phyloP scores from a whole-genome alignment of 1,284 basidiomycete genomes.

The Cystobasidiaceae sp. region DNA sequence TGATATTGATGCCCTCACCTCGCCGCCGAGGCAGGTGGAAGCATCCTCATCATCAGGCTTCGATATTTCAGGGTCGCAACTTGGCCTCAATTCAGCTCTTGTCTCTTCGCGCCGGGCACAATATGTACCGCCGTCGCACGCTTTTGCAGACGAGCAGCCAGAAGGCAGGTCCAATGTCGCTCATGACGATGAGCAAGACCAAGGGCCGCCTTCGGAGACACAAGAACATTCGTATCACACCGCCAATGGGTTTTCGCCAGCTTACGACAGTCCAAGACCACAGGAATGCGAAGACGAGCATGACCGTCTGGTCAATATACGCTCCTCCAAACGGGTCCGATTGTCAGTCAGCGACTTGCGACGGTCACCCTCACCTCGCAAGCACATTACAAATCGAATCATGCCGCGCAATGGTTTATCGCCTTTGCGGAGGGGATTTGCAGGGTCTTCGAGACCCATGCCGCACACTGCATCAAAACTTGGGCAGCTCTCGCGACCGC shows the following conservation, averaged over 20 bases:
- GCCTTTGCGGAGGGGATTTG: no score
- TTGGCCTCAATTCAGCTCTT: background rate
- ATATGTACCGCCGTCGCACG: no score
- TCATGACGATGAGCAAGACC: conserved; percentile 52
- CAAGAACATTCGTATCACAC: conserved; percentile 18
- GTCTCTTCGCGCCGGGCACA: background rate
- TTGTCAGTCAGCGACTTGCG: conserved; percentile 17
- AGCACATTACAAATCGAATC: no score
- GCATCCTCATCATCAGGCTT: background rate
- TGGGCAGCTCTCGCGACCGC: background rate
- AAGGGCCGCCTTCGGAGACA: conserved; percentile 8
- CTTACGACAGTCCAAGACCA: background rate
- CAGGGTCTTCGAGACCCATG: no score
- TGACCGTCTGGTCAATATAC: conserved; percentile 4
- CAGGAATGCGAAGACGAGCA: conserved; percentile 20
- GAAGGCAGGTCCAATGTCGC: no score
- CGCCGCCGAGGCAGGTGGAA: conserved; percentile 2
- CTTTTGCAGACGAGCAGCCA: no score
- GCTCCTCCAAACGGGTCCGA: conserved; percentile 25
- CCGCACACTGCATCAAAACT: background rate
- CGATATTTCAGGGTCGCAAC: conserved; percentile 12
- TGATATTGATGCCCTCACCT: conserved; percentile 47
- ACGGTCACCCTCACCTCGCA: no score
- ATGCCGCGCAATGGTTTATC: no score
- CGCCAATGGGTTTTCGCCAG: background rate